These are phyloP conservation scores for Boletus coccyginus DNA, from an alignment of 768 basidiomycete species.

Conservation along the genomic window DNA sequence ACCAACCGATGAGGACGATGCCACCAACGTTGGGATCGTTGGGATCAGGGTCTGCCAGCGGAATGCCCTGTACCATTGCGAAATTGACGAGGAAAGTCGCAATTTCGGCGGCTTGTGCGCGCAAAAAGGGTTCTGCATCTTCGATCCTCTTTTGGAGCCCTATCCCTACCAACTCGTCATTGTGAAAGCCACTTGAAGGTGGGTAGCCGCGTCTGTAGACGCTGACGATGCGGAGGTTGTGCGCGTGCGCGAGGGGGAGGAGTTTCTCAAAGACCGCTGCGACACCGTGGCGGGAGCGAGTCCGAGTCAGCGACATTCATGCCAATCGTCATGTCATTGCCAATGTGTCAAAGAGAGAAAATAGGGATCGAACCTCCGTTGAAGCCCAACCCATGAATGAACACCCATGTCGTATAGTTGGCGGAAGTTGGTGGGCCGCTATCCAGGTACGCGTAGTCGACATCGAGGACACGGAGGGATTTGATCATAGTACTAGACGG, in stretches of 20 bases:
- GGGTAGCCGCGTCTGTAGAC: constrained; percentile 26
- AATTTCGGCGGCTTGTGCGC: constrained; percentile 16
- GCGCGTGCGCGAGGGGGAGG: constrained; percentile 19
- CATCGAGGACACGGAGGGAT: constrained; percentile 12
- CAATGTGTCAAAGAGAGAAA: neutral
- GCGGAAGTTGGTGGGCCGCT: constrained; percentile 17
- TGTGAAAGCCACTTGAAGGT: constrained; percentile 25
- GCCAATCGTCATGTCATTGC: too few relatives aligned
- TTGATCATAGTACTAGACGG: neutral
- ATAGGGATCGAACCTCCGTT: constrained; percentile 15
- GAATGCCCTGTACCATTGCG: constrained; percentile 14
- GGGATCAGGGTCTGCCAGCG: constrained; percentile 8
- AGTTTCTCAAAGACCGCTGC: constrained; percentile 17
- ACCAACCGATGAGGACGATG: constrained; percentile 21
- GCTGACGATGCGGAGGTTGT: constrained; percentile 23
- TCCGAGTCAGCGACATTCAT: neutral
- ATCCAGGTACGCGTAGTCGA: constrained; percentile 22
- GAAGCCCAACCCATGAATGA: constrained; percentile 21
- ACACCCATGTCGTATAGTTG: constrained; percentile 22
- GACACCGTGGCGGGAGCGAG: neutral
- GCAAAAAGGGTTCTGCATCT: constrained; percentile 13
- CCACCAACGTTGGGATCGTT: constrained; percentile 2
- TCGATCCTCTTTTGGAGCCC: constrained; percentile 16
- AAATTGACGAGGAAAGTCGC: constrained; percentile 17
- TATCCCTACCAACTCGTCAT: constrained; percentile 8